Evolutionary conservation across 257 asterid species (phyloP).

Genomic region (Handroanthus guayacan): DNA sequence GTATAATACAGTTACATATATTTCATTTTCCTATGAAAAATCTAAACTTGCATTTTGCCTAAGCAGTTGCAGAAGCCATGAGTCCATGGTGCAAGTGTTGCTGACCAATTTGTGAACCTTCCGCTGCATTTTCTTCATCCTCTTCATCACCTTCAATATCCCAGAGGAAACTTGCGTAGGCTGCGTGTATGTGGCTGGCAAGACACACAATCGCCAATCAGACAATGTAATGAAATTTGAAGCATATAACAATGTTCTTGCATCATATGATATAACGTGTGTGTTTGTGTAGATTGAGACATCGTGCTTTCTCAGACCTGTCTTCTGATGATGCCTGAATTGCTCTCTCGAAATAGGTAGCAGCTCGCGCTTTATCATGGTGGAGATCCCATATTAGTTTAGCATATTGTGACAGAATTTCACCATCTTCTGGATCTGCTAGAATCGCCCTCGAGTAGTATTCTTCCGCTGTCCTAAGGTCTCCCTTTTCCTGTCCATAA

Average conservation of each 20-base stretch:
- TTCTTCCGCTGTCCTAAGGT: slow-evolving; percentile 72
- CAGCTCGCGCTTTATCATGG: slow-evolving; percentile 64
- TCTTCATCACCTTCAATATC: slow-evolving; percentile 64
- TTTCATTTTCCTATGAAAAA: slow-evolving; percentile 19
- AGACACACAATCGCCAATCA: slow-evolving; percentile 19
- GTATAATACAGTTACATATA: not conserved
- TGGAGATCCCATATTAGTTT: slow-evolving; percentile 78
- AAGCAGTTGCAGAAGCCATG: slow-evolving; percentile 60
- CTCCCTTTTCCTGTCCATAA: slow-evolving; percentile 59
- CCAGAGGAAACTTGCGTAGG: slow-evolving; percentile 88
- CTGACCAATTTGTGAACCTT: not conserved
- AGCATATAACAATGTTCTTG: not conserved
- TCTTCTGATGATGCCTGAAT: slow-evolving; percentile 62
- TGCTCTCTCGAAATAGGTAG: slow-evolving; percentile 66
- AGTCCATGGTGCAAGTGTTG: slow-evolving; percentile 39
- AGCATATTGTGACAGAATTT: slow-evolving; percentile 73
- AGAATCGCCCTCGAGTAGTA: slow-evolving; percentile 80
- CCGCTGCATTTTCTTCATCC: slow-evolving; percentile 31
- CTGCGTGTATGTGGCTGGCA: slow-evolving; percentile 83
- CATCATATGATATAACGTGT: not conserved
- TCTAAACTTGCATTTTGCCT: slow-evolving; percentile 25
- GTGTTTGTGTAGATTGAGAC: not conserved
- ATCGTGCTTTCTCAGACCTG: slow-evolving; percentile 51
- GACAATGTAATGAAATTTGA: not conserved
- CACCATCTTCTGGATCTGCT: slow-evolving; percentile 86